Percentiles rank a stretch among this genome's conserved stretches.
Conservation (phyloP, 805 yeast genomes). For the Saturnispora hagleri region DNA sequence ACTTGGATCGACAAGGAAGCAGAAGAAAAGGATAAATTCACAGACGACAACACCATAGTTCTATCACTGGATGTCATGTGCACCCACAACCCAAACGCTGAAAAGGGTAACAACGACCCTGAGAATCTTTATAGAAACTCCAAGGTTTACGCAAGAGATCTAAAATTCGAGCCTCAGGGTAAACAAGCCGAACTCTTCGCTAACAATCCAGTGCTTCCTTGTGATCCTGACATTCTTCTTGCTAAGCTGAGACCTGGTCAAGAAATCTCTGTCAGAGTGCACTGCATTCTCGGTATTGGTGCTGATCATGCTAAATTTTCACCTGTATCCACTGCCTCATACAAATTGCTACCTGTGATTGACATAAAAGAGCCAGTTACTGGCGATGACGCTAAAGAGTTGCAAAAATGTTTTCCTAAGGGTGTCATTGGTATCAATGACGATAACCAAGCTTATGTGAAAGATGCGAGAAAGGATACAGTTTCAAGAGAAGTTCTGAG, state of each 20-base stretch:
- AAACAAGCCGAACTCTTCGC: slow-evolving; percentile 67
- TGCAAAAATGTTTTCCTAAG: slow-evolving; percentile 84
- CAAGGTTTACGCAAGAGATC: slow-evolving; percentile 80
- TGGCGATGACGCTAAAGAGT: slow-evolving; percentile 68
- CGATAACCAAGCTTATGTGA: slow-evolving; percentile 64
- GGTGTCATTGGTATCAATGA: slow-evolving; percentile 79
- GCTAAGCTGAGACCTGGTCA: slow-evolving; percentile 97
- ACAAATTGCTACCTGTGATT: slow-evolving; percentile 83
- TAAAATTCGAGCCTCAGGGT: slow-evolving; percentile 88
- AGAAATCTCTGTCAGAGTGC: slow-evolving; percentile 83
- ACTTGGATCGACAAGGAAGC: slow-evolving; percentile 67
- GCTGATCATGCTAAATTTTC: slow-evolving; percentile 96
- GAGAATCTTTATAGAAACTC: slow-evolving; percentile 75
- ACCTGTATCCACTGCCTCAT: slow-evolving; percentile 95
- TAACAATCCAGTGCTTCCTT: slow-evolving; percentile 57
- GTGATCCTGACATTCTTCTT: slow-evolving; percentile 81
- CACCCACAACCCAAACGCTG: slow-evolving; percentile 77
- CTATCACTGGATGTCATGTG: slow-evolving; percentile 75
- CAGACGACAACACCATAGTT: slow-evolving; percentile 85
- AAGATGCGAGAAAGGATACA: slow-evolving; percentile 90
- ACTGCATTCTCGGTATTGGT: slow-evolving; percentile 81
- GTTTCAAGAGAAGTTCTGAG: slow-evolving; percentile 94
- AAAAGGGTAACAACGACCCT: slow-evolving; percentile 70
- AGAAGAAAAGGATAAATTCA: slow-evolving; percentile 62
- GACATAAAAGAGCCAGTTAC: slow-evolving; percentile 63